A percentile compares a stretch with the other conserved stretches of the same genome.
These are phyloP conservation scores for Paramecium bursaria DNA, from an alignment of 73 alveolate species.

Conservation along the genomic window DNA sequence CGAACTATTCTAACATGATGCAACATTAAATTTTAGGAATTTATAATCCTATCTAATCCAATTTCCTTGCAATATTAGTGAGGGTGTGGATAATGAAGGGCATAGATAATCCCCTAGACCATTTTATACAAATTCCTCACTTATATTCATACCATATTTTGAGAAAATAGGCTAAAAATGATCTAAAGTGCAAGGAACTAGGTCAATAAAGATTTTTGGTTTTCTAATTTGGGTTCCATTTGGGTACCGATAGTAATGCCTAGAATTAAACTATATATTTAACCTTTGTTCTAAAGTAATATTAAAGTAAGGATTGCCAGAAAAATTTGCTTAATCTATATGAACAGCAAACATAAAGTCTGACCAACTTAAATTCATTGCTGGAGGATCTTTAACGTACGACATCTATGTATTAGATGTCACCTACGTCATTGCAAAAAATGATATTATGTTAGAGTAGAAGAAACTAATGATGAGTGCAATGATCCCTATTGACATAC, in stretches of 20 bases:
- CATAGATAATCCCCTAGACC: not conserved
- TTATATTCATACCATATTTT: not conserved
- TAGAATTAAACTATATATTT: no score
- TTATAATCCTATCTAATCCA: not conserved
- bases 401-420: slow-evolving; percentile 22
- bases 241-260: slow-evolving; percentile 9
- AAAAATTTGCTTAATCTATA: slow-evolving; percentile 10
- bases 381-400: no score
- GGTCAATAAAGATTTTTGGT: not conserved
- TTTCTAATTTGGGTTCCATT: slow-evolving; percentile 23
- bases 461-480: slow-evolving; percentile 51
- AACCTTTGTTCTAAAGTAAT: slow-evolving; percentile 1
- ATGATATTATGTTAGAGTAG: slow-evolving; percentile 6
- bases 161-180: not conserved
- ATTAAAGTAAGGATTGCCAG: slow-evolving; percentile 9
- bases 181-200: not conserved
- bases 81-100: not conserved
- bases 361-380: not conserved
- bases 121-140: not conserved
- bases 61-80: not conserved
- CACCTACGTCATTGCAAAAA: slow-evolving; percentile 26
- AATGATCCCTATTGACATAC: slow-evolving; percentile 13
- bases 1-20: not conserved
- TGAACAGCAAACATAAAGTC: slow-evolving; percentile 50
- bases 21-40: not conserved